Evolutionary conservation across 2,329 filamentous ascomycete genomes (phyloP).

Genomic region (Aspergillus sp.): DNA sequence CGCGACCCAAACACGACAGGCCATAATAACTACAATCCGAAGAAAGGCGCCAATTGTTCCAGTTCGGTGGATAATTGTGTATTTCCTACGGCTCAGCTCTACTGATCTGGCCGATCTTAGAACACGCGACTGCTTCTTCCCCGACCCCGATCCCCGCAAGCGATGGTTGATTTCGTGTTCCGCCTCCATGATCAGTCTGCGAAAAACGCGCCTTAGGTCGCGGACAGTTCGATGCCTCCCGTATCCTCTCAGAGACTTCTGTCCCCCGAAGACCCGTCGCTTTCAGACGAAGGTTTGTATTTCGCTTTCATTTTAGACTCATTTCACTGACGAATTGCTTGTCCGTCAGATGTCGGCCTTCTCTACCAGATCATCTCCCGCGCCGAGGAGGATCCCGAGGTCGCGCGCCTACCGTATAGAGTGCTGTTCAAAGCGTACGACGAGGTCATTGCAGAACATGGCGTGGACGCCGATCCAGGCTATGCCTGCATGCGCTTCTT

Average conservation of each 20-base stretch:
- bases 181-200: constrained; percentile 44
- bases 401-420: constrained; percentile 67
- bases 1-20: constrained; percentile 21
- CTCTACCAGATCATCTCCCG: constrained; percentile 73
- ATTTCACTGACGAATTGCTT: not conserved
- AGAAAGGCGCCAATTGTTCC: not conserved
- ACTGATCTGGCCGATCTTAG: constrained; percentile 5
- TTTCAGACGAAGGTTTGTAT: constrained; percentile 60
- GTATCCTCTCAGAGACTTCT: constrained; percentile 41
- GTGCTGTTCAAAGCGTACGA: constrained; percentile 83
- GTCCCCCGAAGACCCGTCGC: constrained; percentile 44
- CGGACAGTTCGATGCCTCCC: constrained; percentile 52
- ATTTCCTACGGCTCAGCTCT: not conserved
- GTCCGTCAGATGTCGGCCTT: constrained; percentile 67
- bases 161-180: constrained; percentile 36
- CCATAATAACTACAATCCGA: not conserved
- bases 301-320: not conserved
- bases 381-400: constrained; percentile 66
- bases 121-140: constrained; percentile 6
- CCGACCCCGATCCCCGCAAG: constrained; percentile 27
- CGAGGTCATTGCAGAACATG: constrained; percentile 67
- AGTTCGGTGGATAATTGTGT: not conserved
- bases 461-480: constrained; percentile 70
- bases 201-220: constrained; percentile 46
- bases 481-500: constrained; percentile 74